These are phyloP conservation scores for Cryptosporidium sp. DNA, from an alignment of 169 alveolate genomes.

Conservation along the genomic window DNA sequence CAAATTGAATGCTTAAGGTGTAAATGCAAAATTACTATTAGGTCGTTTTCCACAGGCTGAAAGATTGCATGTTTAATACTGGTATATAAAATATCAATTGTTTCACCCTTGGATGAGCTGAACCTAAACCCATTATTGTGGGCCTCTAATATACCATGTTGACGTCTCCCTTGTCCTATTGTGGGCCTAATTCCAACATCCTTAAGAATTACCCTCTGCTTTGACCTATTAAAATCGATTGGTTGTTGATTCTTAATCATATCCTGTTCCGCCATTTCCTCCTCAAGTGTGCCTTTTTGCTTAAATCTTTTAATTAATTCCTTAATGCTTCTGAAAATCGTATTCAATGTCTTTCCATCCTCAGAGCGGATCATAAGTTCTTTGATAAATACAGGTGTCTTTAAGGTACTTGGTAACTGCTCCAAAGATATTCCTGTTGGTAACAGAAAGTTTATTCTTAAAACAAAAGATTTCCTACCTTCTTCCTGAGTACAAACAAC, in stretches of 20 bases:
- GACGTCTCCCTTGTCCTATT: constrained; percentile 78
- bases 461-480: constrained; percentile 84
- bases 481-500: constrained; percentile 90
- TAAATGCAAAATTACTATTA: constrained; percentile 95
- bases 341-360: constrained; percentile 83
- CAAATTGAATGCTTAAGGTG: constrained; percentile 92
- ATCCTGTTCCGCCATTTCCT: constrained; percentile 91
- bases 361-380: constrained; percentile 93
- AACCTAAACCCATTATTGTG: constrained; percentile 96
- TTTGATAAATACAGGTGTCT: constrained; percentile 91
- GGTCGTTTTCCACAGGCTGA: constrained; percentile 97
- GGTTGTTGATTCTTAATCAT: constrained; percentile 82
- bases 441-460: constrained; percentile 92
- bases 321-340: constrained; percentile 89
- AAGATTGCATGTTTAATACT: constrained; percentile 95
- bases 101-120: constrained; percentile 84
- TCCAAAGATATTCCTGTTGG: constrained; percentile 91
- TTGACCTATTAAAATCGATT: constrained; percentile 69
- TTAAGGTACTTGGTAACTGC: constrained; percentile 83
- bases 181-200: constrained; percentile 85
- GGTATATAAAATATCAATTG: constrained; percentile 91
- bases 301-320: constrained; percentile 93
- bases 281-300: constrained; percentile 92
- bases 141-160: constrained; percentile 93
- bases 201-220: constrained; percentile 81